These are phyloP conservation scores for Bassia scoparia DNA, from an alignment of 148 eudicot species.

Conservation along the genomic window DNA sequence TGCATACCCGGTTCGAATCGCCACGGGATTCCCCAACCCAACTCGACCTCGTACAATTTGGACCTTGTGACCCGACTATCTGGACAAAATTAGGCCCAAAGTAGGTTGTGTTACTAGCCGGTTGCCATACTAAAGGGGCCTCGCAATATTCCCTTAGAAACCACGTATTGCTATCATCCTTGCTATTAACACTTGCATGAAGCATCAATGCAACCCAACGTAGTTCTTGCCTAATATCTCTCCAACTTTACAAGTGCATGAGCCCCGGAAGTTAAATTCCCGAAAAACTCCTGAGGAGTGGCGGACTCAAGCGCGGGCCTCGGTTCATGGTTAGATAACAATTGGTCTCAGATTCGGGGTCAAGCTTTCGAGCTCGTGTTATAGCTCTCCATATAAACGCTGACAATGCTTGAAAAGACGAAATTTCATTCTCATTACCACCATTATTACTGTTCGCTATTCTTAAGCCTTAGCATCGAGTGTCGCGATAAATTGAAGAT, in stretches of 20 bases:
- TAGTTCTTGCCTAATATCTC: not conserved
- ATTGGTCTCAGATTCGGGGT: not conserved
- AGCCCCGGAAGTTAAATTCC: not conserved
- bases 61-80: not conserved
- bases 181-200: not conserved
- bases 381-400: not conserved
- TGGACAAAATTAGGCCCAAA: not conserved
- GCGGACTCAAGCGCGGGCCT: not conserved
- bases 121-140: too few species aligned
- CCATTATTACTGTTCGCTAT: not conserved
- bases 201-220: not conserved
- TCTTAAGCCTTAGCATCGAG: too few species aligned
- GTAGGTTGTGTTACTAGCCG: not conserved
- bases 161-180: not conserved
- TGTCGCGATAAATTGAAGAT: not conserved
- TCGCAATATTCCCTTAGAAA: too few species aligned
- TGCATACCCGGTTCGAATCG: not conserved
- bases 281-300: not conserved
- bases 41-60: not conserved
- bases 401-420: not conserved
- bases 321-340: not conserved
- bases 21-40: not conserved
- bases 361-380: not conserved
- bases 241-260: not conserved
- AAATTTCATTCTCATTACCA: not conserved